Base-by-base conservation (phyloP, 768 basidiomycete genomes). In the Suillus occidentalis region DNA sequence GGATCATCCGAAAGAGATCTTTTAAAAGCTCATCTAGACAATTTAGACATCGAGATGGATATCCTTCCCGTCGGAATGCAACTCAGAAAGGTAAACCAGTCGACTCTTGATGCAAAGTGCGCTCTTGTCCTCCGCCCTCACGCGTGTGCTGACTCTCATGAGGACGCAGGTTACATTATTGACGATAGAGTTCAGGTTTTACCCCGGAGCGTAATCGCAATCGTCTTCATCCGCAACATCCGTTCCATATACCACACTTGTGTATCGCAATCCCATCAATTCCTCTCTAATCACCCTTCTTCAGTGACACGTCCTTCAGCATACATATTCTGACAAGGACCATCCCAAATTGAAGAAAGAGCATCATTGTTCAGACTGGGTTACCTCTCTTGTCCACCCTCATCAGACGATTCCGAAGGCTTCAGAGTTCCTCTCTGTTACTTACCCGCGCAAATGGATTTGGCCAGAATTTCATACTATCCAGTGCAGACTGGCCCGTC, bases 31-130 rank as follows among this genome's bases (percentile, higher is more conserved):
- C 87, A 91, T 72, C 83, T 96, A 36, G 88, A 88, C 65, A 75
- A 78, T 40, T 76, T 83, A 66, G 89, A 89, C 53, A 88, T 94
- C 67, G 86, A 89, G 52, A 83, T 95, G 77, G 91, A 91, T 55
- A 69, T 92, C 63, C 82, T 96, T 50, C 88, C 95, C 0, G 73
- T 82, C 36, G 95, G 95, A 13, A 97, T 97, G 95, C 89, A 90
- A 68, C 81, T 86, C 66, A 81, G 88, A 64, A 89, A 83, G 69
- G 68, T 83, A 63, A 97, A 96, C 73, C 91, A 94, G 73, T 95
- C 94, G 8, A 83, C 80, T 28, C 95, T 91, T 87, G 90, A 95
- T 78, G 79, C 81, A 74, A 93, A 85, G 95, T 97, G 76, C 68
- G 86, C 79, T 39, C 49, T 50, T 57, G 63, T 61, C 60, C 74